Evolutionary conservation across 2,329 filamentous ascomycete genomes (phyloP), one percentile per base, ranked within the genome.

Genomic region (Falciphora oryzae): DNA sequence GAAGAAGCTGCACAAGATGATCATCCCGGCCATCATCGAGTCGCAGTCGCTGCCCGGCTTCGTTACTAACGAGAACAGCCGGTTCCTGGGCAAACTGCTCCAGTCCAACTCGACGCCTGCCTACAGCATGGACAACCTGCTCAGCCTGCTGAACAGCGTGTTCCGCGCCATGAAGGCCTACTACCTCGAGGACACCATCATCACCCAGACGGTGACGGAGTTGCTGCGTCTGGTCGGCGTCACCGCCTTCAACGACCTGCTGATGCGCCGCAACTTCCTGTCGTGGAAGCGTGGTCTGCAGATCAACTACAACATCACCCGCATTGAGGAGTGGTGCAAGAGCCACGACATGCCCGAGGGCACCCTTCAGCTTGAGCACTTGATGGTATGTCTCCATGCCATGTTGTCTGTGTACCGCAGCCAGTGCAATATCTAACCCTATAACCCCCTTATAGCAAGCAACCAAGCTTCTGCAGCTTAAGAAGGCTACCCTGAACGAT

Each of bases 321-420:
- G 95, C 65, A 99, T 99, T 68, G 95, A 99, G 77, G 95, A 99
- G 79, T 99, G 95, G 95, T 99, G 95, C 81, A 99, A 99, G 87
- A 97, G 93, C 74, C 96, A 99, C 76, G 95, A 98, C 71, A 98
- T 99, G 94, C 95, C 95, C 1, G 94, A 99, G 78, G 95, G 95
- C 64, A 99, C 94, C 35, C 84, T 99, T 63, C 94, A 98, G 80
- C 85, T 99, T 65, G 95, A 99, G 82, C 95, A 99, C 81, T 80
- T 99, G 71, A 99, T 99, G 95, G 90, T 92, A 79, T 65, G 16
- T n/a, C 18, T 16, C 13, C 35, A 4, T 31, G 7, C 57, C 60
- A 60, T 62, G 65, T 73, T 79, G 68, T 78, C 71, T 63, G 25
- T 31, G 25, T 2, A 25, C 11, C 28, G 56, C 27, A n/a, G 38